Base-by-base conservation (phyloP, 2,329 filamentous ascomycete genomes). In the Talaromyces sp. region DNA sequence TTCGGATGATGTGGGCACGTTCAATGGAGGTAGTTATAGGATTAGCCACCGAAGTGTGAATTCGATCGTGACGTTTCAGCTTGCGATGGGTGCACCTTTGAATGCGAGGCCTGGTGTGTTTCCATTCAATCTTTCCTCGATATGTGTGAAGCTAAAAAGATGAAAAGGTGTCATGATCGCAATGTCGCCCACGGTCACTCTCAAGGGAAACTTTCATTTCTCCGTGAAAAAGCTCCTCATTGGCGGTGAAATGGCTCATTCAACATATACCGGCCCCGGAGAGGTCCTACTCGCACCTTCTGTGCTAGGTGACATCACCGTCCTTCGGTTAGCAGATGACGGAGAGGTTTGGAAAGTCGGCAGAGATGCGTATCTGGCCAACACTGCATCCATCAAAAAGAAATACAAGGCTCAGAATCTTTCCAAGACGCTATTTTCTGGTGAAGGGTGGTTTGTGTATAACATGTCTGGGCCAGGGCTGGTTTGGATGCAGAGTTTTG, bases 21-120 rank as follows among this genome's bases (percentile, higher is more conserved):
- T 98, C 82, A 98, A 98, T 75, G 95, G 95, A 17, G 95, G 95
- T 13, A 94, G 91, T 73, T 99, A 94, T 76, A 86, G 95, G 50
- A 93, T 98, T 74, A 96, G 92, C 72, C 95, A 99, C 74, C 86
- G 95, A 25, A 93, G 97, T 77, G 90, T 87, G 64, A 99, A 99
- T 76, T 93, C 91, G 0, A 89, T 98, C 68, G 78, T 98, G 66
- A 99, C 95, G 0, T 79, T 98, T 17, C 94, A 98, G 76, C 80
- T 99, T 54, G 94, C 94, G 13, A 90, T 95, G 76, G 93, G 93
- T 2, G 96, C 92, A 72, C 94, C 94, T 0, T 77, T 99, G 61
- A 84, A 82, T 19, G 92, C 88, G 2, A 95, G 92, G 74, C 93
- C 95, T 19, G 90, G 89, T 88, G 74, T 33, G 39, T 11, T 13